Evolutionary conservation across 441 rosid genomes (phyloP).

Genomic region (Arabidopsis hybrid): DNA sequence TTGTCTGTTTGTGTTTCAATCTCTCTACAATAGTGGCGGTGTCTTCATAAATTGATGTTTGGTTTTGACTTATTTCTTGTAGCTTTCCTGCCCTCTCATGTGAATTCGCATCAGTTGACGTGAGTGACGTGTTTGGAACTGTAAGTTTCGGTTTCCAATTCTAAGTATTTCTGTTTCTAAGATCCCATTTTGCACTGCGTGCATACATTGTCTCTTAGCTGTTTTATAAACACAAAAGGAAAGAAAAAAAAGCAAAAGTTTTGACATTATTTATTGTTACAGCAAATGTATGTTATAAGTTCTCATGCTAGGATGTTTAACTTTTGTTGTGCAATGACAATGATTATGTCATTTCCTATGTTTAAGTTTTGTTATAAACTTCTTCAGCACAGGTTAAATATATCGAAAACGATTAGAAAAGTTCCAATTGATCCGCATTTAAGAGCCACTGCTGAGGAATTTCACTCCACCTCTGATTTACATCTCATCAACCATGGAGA

Average conservation of each 20-base stretch:
- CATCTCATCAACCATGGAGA: slow-evolving; percentile 89
- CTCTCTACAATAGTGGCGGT: background rate
- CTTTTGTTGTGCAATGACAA: background rate
- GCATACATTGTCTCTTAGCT: background rate
- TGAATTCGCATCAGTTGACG: slow-evolving; percentile 95
- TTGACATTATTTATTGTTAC: too few relatives aligned
- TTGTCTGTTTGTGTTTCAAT: slow-evolving; percentile 6
- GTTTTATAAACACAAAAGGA: background rate
- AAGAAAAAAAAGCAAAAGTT: too few relatives aligned
- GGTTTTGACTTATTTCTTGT: slow-evolving; percentile 31
- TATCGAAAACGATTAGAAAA: slow-evolving; percentile 85
- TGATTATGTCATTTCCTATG: slow-evolving; percentile 1
- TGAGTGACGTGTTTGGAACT: slow-evolving; percentile 92
- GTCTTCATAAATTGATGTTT: slow-evolving; percentile 24
- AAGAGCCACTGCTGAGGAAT: slow-evolving; percentile 73
- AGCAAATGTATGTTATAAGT: background rate
- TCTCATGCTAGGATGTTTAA: background rate
- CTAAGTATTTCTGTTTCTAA: background rate
- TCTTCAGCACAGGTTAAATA: slow-evolving; percentile 93
- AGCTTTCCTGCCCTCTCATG: slow-evolving; percentile 97
- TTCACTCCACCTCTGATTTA: slow-evolving; percentile 62
- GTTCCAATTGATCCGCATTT: slow-evolving; percentile 77
- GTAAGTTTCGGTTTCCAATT: slow-evolving; percentile 58
- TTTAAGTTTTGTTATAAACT: slow-evolving; percentile 8
- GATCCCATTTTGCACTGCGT: background rate